Conservation (phyloP, 805 yeast species). For the Komagataella pseudopastoris region DNA sequence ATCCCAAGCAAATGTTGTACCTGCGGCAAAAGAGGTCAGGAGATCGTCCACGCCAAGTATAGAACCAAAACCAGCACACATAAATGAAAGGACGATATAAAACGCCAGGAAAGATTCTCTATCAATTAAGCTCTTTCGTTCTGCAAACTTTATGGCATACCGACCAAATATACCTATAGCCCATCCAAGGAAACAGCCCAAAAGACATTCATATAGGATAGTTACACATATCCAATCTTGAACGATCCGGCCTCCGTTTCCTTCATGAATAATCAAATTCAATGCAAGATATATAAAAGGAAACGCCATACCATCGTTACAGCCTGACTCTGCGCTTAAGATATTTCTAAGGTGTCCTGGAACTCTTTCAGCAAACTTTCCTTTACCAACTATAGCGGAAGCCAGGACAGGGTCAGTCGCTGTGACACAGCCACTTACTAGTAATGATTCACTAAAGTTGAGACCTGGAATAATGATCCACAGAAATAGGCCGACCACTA, state of each 20-base stretch:
- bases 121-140: constrained; percentile 38
- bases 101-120: constrained; percentile 46
- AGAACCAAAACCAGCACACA: constrained; percentile 50
- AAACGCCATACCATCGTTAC: constrained; percentile 62
- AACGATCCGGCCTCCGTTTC: constrained; percentile 35
- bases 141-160: constrained; percentile 39
- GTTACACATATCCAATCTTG: constrained; percentile 52
- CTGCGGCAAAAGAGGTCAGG: constrained; percentile 61
- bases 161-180: constrained; percentile 37
- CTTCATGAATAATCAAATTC: constrained; percentile 34
- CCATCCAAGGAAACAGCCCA: constrained; percentile 41
- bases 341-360: constrained; percentile 49
- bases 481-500: constrained; percentile 46
- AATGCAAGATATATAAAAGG: constrained; percentile 57
- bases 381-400: constrained; percentile 63
- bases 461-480: constrained; percentile 49
- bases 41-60: constrained; percentile 61
- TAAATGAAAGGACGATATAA: constrained; percentile 37
- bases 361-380: constrained; percentile 55
- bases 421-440: constrained; percentile 59
- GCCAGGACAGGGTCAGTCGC: constrained; percentile 72
- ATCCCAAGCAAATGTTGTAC: constrained; percentile 64
- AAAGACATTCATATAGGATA: constrained; percentile 46
- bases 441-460: constrained; percentile 37
- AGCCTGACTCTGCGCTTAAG: constrained; percentile 59